phyloP scores from a whole-genome alignment of 2,329 filamentous ascomycete species.

The Ilyonectria mors-panacis region DNA sequence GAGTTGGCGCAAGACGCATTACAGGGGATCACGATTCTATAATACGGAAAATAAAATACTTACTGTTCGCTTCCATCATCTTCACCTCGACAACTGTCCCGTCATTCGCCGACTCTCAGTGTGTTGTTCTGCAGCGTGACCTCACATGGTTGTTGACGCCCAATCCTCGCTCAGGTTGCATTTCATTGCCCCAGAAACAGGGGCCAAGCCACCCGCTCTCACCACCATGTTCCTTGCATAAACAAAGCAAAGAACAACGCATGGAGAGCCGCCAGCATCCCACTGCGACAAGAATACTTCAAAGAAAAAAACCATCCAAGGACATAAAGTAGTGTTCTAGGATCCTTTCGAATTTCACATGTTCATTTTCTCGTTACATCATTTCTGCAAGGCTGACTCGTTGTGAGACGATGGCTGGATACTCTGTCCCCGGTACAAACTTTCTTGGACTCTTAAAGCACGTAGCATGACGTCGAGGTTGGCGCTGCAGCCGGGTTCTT shows the following conservation, averaged over 20 bases:
- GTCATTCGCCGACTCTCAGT: constrained; percentile 19
- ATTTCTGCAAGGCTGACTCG: background rate
- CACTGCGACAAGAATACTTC: background rate
- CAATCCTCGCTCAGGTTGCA: constrained; percentile 36
- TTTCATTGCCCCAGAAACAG: constrained; percentile 50
- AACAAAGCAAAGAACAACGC: background rate
- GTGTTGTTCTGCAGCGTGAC: constrained; percentile 42
- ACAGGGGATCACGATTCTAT: background rate
- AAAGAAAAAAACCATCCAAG: background rate
- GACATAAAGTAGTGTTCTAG: too few species aligned
- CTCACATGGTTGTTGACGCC: constrained; percentile 45
- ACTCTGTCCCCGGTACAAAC: background rate
- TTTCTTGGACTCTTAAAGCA: background rate
- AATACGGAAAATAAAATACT: background rate
- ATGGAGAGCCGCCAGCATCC: background rate
- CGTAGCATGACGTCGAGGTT: constrained; percentile 10
- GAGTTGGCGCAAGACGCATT: background rate
- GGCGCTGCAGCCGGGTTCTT: background rate
- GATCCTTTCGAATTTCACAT: background rate
- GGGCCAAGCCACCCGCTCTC: constrained; percentile 31
- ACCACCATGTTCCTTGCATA: constrained; percentile 20
- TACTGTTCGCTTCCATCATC: background rate
- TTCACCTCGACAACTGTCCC: constrained; percentile 24
- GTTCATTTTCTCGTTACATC: background rate
- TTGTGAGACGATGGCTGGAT: background rate